These are phyloP conservation scores for Durusdinium trenchii DNA, from an alignment of 73 alveolate genomes.

Conservation along the genomic window DNA sequence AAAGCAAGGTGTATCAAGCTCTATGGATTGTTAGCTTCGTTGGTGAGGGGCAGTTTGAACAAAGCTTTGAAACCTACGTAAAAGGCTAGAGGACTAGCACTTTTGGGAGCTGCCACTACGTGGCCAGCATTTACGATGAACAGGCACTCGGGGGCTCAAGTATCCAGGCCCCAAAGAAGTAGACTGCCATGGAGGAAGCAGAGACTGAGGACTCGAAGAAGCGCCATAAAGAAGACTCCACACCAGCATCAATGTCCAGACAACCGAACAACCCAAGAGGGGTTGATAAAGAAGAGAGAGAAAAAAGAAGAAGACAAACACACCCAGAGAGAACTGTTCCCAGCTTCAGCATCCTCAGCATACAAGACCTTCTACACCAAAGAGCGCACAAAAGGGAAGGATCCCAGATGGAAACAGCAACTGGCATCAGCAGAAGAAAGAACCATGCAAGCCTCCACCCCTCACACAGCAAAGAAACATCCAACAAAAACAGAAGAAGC, in stretches of 20 bases:
- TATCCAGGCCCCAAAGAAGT: no score
- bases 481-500: background rate
- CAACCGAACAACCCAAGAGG: background rate
- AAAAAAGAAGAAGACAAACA: background rate
- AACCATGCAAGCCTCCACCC: slow-evolving; percentile 15
- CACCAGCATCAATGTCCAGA: background rate
- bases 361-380: slow-evolving; percentile 8
- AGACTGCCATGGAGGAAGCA: no score
- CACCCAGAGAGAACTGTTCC: background rate
- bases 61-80: no score
- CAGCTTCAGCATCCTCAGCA: background rate
- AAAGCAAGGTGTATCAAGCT: no score
- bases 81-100: no score
- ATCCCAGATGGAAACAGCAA: slow-evolving; percentile 20
- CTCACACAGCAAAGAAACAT: slow-evolving; percentile 11
- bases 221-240: background rate
- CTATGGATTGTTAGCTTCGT: no score
- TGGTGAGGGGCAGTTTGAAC: no score
- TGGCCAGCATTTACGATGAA: no score
- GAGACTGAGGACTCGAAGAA: background rate
- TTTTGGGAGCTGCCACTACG: no score
- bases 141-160: no score
- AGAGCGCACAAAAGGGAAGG: background rate
- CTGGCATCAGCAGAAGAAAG: background rate
- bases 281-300: no score